Percentiles rank a stretch among this genome's conserved stretches.
phyloP scores from a whole-genome alignment of 768 basidiomycete genomes.

The Zangia roseola region DNA sequence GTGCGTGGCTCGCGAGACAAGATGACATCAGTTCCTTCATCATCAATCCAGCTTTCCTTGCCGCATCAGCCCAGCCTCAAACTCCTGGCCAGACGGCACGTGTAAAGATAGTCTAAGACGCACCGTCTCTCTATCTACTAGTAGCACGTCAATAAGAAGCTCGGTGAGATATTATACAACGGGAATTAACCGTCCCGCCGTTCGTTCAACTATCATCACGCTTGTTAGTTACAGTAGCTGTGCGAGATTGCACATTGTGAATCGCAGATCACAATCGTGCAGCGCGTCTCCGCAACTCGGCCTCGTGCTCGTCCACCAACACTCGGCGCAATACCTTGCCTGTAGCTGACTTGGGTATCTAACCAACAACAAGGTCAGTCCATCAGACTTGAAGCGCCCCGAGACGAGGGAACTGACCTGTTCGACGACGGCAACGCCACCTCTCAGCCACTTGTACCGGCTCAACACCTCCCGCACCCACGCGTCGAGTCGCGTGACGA shows the following conservation, averaged over 20 bases:
- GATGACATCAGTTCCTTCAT: no score
- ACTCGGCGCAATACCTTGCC: conserved; percentile 68
- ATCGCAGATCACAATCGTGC: conserved; percentile 24
- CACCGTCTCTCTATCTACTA: no score
- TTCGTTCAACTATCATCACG: no score
- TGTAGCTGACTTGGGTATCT: conserved; percentile 76
- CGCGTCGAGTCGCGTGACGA: conserved; percentile 47
- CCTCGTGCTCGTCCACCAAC: conserved; percentile 59
- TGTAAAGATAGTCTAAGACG: no score
- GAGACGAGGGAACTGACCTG: conserved; percentile 46
- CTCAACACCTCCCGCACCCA: conserved; percentile 68
- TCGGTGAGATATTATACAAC: no score
- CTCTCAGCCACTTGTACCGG: conserved; percentile 74
- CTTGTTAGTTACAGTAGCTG: no score
- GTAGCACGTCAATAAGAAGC: no score
- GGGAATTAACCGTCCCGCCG: no score
- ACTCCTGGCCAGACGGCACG: no score
- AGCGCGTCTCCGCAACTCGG: conserved; percentile 9
- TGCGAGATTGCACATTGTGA: not conserved
- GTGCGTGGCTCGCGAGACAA: no score
- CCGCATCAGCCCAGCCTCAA: no score
- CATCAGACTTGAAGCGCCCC: not conserved
- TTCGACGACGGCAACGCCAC: conserved; percentile 64
- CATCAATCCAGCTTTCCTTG: no score
- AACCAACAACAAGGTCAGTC: not conserved